Evolutionary conservation across 768 basidiomycete species (phyloP).

Genomic region (Kwoniella newhampshirensis): DNA sequence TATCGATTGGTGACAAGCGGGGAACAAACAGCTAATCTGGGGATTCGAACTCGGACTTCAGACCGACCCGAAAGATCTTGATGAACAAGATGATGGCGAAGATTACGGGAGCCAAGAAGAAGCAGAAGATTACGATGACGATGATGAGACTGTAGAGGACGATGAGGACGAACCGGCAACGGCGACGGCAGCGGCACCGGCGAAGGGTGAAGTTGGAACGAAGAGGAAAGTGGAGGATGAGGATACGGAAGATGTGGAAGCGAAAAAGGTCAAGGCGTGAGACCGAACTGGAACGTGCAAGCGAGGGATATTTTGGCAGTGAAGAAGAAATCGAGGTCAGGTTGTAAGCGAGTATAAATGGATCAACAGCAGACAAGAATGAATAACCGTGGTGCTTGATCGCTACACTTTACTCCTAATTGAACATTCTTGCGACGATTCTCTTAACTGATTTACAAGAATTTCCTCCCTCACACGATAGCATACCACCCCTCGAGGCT

Average conservation of each 20-base stretch:
- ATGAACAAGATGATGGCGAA: constrained; percentile 5
- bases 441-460: too few species aligned
- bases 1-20: not conserved
- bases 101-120: too few species aligned
- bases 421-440: not conserved
- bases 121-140: constrained; percentile 8
- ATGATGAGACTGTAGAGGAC: constrained; percentile 1
- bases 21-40: not conserved
- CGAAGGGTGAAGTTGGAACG: not conserved
- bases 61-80: not conserved
- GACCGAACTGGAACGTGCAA: not conserved
- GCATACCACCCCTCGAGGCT: too few species aligned
- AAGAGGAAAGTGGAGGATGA: constrained; percentile 12
- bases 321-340: not conserved
- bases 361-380: not conserved
- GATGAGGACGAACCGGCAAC: not conserved
- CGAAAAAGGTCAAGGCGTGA: constrained; percentile 12
- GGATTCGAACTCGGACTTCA: not conserved
- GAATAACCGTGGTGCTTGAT: not conserved
- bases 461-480: too few species aligned
- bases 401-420: not conserved
- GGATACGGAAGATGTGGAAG: constrained; percentile 1
- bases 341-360: not conserved
- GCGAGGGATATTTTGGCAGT: not conserved
- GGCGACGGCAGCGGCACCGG: not conserved